Base-by-base conservation (phyloP, 2,329 filamentous ascomycete genomes). In the Microdochium paspali region DNA sequence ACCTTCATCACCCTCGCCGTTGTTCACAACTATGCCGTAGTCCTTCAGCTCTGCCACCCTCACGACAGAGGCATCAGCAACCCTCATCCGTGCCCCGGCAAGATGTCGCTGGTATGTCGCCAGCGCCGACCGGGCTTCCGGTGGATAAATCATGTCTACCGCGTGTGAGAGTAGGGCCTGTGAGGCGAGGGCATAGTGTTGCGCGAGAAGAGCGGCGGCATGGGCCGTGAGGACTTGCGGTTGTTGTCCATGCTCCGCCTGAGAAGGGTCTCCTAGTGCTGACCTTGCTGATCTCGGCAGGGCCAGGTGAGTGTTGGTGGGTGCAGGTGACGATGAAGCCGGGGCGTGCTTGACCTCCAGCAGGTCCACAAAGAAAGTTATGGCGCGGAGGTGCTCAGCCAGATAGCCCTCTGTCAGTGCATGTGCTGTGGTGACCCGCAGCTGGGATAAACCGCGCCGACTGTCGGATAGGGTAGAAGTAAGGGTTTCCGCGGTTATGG, bases 271-370 rank as follows among this genome's bases (percentile, higher is more conserved):
- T n/a, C n/a, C n/a, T n/a, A n/a, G n/a, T n/a, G n/a, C n/a, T n/a
- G n/a, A n/a, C n/a, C n/a, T n/a, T n/a, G n/a, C n/a, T n/a, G n/a
- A n/a, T n/a, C n/a, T n/a, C n/a, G n/a, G n/a, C n/a, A n/a, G n/a
- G n/a, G n/a, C n/a, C n/a, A n/a, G n/a, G n/a, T n/a, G n/a, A n/a
- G n/a, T n/a, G n/a, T n/a, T n/a, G 26, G 26, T 30, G 9, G 26
- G 9, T 30, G 31, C 31, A 9, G 31, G 10, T 28, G 13, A 7
- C 13, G 26, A 28, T 7, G 26, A 28, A 4, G 76, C 63, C 20
- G 70, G 64, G 25, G 73, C 73, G 57, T 80, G 76, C 53, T 80
- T 80, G 2, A 69, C 65, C 51, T 81, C 77, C 1, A 81, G 67
- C 2, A 67, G 58, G 46, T 70, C 70, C n/a, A 79, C 58, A 1